Percentiles rank a stretch among this genome's conserved stretches.
These are phyloP conservation scores for Saturnispora zaruensis DNA, from an alignment of 805 yeast species.

Conservation along the genomic window DNA sequence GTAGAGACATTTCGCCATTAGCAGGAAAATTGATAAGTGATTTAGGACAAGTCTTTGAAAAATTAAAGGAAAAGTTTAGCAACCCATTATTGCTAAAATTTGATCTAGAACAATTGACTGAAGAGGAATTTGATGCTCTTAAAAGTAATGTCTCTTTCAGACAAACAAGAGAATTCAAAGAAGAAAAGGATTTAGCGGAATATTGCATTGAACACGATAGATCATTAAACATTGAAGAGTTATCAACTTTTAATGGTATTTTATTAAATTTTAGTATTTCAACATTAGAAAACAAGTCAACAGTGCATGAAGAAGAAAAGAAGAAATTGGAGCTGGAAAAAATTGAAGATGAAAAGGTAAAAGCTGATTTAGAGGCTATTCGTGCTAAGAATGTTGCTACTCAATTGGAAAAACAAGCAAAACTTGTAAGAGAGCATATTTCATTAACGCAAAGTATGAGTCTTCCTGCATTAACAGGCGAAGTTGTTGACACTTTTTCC, in stretches of 20 bases:
- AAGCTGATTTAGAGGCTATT: constrained; percentile 1
- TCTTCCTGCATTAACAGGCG: not conserved
- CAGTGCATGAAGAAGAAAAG: not conserved
- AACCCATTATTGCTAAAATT: constrained; percentile 20
- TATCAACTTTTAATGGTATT: constrained; percentile 8
- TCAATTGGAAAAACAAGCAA: constrained; percentile 6
- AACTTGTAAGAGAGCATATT: not conserved
- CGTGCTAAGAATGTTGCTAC: not conserved
- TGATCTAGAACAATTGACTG: constrained; percentile 11
- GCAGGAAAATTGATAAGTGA: constrained; percentile 23
- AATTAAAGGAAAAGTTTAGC: constrained; percentile 17
- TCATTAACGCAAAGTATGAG: not conserved
- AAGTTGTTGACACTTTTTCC: not conserved
- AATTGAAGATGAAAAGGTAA: not conserved
- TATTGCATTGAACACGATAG: constrained; percentile 10
- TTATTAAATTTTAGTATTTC: constrained; percentile 1
- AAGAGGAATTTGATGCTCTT: constrained; percentile 11
- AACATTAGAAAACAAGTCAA: not conserved
- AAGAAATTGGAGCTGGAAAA: not conserved
- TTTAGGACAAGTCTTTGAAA: constrained; percentile 17
- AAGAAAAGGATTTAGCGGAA: constrained; percentile 13
- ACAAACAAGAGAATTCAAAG: constrained; percentile 14
- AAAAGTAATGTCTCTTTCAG: constrained; percentile 4
- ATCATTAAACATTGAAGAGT: constrained; percentile 2
- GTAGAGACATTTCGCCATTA: constrained; percentile 37